Evolutionary conservation across 805 yeast genomes (phyloP), one percentile per base, ranked within the genome.

Genomic region (Metschnikowia lachancei): DNA sequence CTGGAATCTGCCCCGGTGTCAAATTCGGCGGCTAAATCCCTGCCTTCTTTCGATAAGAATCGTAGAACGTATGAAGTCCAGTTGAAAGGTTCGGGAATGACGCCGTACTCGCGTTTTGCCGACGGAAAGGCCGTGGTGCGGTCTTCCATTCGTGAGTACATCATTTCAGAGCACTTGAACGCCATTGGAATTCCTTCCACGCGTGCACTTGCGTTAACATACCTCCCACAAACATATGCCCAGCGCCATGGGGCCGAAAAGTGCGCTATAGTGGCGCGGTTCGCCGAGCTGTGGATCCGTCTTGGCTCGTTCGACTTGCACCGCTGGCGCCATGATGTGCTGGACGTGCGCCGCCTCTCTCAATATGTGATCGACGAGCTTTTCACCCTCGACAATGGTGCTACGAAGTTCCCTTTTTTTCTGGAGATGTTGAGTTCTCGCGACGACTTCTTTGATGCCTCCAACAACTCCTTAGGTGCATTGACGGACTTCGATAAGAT

Each of bases 41-140:
- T 29, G 32, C 41, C 44, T 4, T 19, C 45, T 3, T 33, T 32
- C n/a, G 36, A 20, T 7, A 4, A 36, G 7, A 72, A 77, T 17
- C 64, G 76, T 5, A 55, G 58, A 20, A 62, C 65, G 30, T 83
- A 75, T 56, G 92, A 84, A 52, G 54, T 92, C 2, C 98, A 92
- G 66, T 66, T 92, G 52, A 92, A 92, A 67, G 99, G 99, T 0
- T 81, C 94, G 3, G 99, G 99, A 0, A 70, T 78, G 54, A 92
- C 98, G 0, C 97, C 98, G 1, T 92, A 77, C 63, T 86, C 96
- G 0, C 76, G 99, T 49, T 92, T 91, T 73, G 98, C 97, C 0
- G 99, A 92, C 66, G 99, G 99, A 3, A 89, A 88, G 60, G 97
- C 98, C 0, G 95, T 90, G 5, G 58, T 92, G 28, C 69, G 97